Evolutionary conservation across 2,329 filamentous ascomycete species (phyloP).

Genomic region (Colletotrichum sp.): DNA sequence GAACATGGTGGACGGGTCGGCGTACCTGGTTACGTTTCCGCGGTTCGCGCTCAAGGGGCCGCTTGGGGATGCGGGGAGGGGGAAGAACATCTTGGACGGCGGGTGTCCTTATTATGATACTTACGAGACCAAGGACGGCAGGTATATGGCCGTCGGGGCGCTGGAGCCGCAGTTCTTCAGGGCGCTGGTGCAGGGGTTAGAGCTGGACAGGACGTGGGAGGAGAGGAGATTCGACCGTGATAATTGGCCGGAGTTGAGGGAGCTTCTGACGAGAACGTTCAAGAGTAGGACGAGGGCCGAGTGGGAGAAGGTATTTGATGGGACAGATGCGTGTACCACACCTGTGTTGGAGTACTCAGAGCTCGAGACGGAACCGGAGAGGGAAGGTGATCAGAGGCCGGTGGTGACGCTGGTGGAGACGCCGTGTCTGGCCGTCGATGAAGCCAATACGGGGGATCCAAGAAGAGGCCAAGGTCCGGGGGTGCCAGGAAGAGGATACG

Average conservation of each 20-base stretch:
- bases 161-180: conserved; percentile 87
- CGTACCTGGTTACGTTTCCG: conserved; percentile 80
- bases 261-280: conserved; percentile 68
- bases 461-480: conserved; percentile 69
- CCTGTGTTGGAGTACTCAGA: conserved; percentile 81
- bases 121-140: conserved; percentile 82
- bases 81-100: conserved; percentile 81
- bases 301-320: conserved; percentile 89
- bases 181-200: conserved; percentile 70
- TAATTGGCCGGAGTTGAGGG: conserved; percentile 72
- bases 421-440: conserved; percentile 68
- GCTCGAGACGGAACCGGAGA: conserved; percentile 57
- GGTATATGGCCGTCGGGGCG: conserved; percentile 87
- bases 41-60: conserved; percentile 69
- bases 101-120: conserved; percentile 90
- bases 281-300: conserved; percentile 72
- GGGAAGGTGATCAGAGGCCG: conserved; percentile 74
- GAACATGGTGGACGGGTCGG: conserved; percentile 93
- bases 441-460: conserved; percentile 41
- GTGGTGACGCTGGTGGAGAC: conserved; percentile 72
- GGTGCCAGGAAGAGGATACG: conserved; percentile 72
- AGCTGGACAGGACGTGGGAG: conserved; percentile 59
- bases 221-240: conserved; percentile 61
- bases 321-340: conserved; percentile 91
- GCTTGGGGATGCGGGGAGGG: conserved; percentile 68